Evolutionary conservation across 148 eudicot genomes (phyloP).

Genomic region (Rhododendron ovatum): DNA sequence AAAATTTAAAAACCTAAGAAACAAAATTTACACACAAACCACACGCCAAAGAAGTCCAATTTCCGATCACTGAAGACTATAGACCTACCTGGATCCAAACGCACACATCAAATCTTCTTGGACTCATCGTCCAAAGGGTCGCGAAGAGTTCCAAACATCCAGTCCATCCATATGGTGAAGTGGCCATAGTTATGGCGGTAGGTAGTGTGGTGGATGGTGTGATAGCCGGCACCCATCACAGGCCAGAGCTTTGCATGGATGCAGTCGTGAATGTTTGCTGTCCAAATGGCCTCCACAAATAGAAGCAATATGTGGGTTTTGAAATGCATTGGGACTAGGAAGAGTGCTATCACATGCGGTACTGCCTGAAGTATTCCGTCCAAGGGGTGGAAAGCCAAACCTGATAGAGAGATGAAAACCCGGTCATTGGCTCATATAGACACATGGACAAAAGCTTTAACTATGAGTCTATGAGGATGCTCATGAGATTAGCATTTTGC

Average conservation of each 20-base stretch:
- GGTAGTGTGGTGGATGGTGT: slow-evolving; percentile 87
- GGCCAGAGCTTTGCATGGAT: slow-evolving; percentile 83
- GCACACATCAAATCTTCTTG: slow-evolving; percentile 33
- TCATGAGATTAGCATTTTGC: not conserved
- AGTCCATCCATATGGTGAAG: slow-evolving; percentile 88
- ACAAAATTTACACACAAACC: slow-evolving; percentile 5
- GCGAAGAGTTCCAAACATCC: slow-evolving; percentile 85
- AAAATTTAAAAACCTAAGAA: not conserved
- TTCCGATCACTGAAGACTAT: not conserved
- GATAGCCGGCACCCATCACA: slow-evolving; percentile 97
- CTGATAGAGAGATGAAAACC: slow-evolving; percentile 23
- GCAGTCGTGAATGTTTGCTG: slow-evolving; percentile 91
- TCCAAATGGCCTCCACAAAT: slow-evolving; percentile 75
- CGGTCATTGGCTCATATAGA: not conserved
- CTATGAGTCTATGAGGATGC: slow-evolving; percentile 4
- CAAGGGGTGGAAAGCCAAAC: slow-evolving; percentile 86
- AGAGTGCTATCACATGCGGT: slow-evolving; percentile 69
- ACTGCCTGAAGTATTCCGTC: slow-evolving; percentile 86
- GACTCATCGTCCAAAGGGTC: slow-evolving; percentile 50
- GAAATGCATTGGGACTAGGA: slow-evolving; percentile 66
- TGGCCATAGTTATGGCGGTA: slow-evolving; percentile 94
- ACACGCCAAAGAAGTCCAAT: not conserved
- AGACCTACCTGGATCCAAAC: not conserved
- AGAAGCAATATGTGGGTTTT: slow-evolving; percentile 55
- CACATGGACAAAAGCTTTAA: not conserved